Conservation (phyloP, 805 yeast genomes). For the Maudiozyma serrabonitensis region DNA sequence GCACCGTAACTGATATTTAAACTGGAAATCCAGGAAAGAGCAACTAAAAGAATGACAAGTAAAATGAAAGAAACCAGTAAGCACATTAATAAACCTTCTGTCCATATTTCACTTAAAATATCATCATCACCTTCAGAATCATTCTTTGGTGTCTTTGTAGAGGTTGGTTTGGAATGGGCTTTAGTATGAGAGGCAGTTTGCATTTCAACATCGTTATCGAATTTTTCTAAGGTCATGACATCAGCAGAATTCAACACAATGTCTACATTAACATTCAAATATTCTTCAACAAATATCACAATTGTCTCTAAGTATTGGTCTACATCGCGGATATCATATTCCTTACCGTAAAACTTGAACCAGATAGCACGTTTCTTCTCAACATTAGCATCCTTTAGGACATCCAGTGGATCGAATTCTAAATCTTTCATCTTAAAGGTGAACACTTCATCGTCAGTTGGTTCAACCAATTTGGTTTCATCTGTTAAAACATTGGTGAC, state of each 20-base stretch:
- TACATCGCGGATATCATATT: constrained; percentile 17
- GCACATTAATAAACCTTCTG: constrained; percentile 65
- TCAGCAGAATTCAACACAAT: constrained; percentile 15
- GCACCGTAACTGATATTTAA: constrained; percentile 74
- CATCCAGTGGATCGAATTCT: constrained; percentile 14
- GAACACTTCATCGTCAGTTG: not conserved
- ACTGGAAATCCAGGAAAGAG: constrained; percentile 61
- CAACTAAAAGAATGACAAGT: constrained; percentile 45
- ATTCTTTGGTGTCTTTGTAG: not conserved
- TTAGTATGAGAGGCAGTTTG: not conserved
- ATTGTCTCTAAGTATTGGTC: constrained; percentile 23
- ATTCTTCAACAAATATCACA: constrained; percentile 17
- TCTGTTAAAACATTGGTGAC: constrained; percentile 8
- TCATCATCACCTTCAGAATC: constrained; percentile 9
- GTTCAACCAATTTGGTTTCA: constrained; percentile 1
- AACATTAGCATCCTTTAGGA: constrained; percentile 13
- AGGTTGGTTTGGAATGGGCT: not conserved
- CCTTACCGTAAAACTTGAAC: constrained; percentile 15
- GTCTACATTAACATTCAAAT: constrained; percentile 12
- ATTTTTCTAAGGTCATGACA: constrained; percentile 1
- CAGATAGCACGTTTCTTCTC: constrained; percentile 14
- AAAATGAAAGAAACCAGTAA: constrained; percentile 56
- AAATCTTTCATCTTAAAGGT: constrained; percentile 7
- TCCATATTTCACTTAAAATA: constrained; percentile 26
- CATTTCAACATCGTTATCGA: constrained; percentile 1